phyloP scores from a whole-genome alignment of 495 filamentous ascomycete genomes.

The Aspergillus haitiensis region DNA sequence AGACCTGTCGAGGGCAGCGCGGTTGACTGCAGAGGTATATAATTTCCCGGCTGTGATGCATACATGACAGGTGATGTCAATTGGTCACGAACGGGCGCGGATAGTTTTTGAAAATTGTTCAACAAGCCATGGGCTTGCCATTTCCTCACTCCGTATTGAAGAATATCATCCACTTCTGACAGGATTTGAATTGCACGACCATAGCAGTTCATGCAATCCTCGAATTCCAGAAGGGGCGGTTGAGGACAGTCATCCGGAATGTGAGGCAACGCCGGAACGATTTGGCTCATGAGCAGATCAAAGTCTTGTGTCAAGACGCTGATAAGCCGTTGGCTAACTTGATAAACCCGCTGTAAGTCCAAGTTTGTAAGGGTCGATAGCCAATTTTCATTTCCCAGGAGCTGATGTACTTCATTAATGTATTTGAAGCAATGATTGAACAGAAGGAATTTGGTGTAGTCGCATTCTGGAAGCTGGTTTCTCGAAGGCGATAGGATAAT shows the following conservation, averaged over 20 bases:
- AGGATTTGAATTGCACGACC: conserved; percentile 40
- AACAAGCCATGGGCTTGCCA: conserved; percentile 36
- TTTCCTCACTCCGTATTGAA: conserved; percentile 35
- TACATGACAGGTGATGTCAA: conserved; percentile 22
- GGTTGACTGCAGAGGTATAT: conserved; percentile 18
- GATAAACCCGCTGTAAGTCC: conserved; percentile 44
- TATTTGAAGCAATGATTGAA: conserved; percentile 82
- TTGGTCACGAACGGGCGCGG: conserved; percentile 16
- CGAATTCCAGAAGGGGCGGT: conserved; percentile 37
- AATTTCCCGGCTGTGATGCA: conserved; percentile 14
- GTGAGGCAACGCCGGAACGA: conserved; percentile 33
- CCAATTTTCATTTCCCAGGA: conserved; percentile 33
- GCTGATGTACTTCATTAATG: conserved; percentile 43
- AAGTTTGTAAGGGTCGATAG: conserved; percentile 39
- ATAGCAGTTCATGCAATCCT: conserved; percentile 40
- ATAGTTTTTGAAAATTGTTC: conserved; percentile 34
- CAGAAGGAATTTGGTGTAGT: conserved; percentile 70
- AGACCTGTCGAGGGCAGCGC: conserved; percentile 11
- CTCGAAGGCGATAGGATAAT: conserved; percentile 77
- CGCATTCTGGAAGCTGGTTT: conserved; percentile 59
- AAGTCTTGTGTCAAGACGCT: conserved; percentile 35
- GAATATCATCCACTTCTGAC: conserved; percentile 33
- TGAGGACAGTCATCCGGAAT: conserved; percentile 38
- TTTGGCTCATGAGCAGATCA: conserved; percentile 37
- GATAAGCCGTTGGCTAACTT: conserved; percentile 37